Evolutionary conservation across 202 grass and related monocot species (phyloP), one percentile per base, ranked within the genome.

Genomic region (Setaria viridis): DNA sequence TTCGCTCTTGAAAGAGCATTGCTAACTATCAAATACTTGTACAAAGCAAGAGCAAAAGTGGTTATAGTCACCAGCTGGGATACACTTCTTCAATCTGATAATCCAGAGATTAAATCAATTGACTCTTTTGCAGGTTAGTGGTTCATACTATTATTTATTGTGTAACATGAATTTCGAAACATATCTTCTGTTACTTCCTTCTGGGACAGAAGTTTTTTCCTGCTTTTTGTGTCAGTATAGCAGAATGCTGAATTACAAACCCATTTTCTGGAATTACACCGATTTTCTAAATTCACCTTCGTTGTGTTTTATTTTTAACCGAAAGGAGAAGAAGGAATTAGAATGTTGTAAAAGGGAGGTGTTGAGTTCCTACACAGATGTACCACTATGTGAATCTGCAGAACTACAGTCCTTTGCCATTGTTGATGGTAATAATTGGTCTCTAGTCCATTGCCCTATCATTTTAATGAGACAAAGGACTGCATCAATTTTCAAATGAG

Each of bases 11-110:
- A 89, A 80, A 92, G 74, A 84, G 79, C 93, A 68, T 62, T 98
- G 66, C 91, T 84, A 82, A 95, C 95, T 59, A 86, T 98, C 77
- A 98, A 91, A 79, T 91, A 94, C 79, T 59, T 98, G 82, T 75
- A 86, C 42, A 89, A 94, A 86, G 93, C 95, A 70, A 89, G 93
- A 49, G 91, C 86, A 1, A 94, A 92, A 91, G 88, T 95, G 77
- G 42, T 94, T 76, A 82, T 98, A 72, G 43, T 91, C 42, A 94
- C 90, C 65, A 92, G 83, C 34, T 98, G 95, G 95, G 80, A 78
- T 73, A 58, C 80, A 57, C 2, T 51, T 74, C 59, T 75, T 79
- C 85, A 88, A 67, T 94, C 89, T 53, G 29, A 46, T 64, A 84
- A 85, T 80, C 76, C 59, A 70, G 56, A 81, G 67, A 53, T 83